Base-by-base conservation (phyloP, 2,329 filamentous ascomycete genomes). In the Drechmeria coniospora region DNA sequence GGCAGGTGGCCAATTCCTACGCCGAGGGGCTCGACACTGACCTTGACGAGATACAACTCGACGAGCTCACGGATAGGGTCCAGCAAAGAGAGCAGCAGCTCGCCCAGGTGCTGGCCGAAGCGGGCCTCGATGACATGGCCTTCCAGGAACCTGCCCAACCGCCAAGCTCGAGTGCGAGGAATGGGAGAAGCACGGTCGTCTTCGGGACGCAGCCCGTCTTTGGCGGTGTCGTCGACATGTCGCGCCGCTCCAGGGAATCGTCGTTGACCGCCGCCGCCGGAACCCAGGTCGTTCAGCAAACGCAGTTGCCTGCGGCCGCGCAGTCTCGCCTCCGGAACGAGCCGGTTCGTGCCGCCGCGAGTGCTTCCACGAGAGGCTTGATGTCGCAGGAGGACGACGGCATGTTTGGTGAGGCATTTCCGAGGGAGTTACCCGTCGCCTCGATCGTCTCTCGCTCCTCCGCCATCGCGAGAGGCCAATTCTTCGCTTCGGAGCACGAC, bases 281-380 rank as follows among this genome's bases (percentile, higher is more conserved):
- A 9, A 58, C 61, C 1, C 60, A 71, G 34, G 52, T 68, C 12
- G 56, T 69, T 13, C 54, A 59, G 13, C 65, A 69, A 38, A 69
- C 65, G 1, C 65, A 68, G 30, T 38, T 62, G 14, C 49, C 54
- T 8, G 35, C 37, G 18, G 30, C 29, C n/a, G 40, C 42, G 5
- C 39, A 41, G 13, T 34, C 35, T 10, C 40, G 36, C 22, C 28
- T 33, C 6, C 37, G 45, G 38, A 45, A 42, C 15, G 33, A 38
- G 13, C 31, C 41, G 14, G 36, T 33, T 6, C 33, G 34, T n/a
- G 28, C 31, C 16, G 32, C 38, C n/a, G 36, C 33, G 21, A 21
- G 35, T 11, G 32, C 38, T 3, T 30, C 36, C 24, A 37, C 31
- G 16, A 41, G 34, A 22, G 43, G 39, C 11, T 27, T 45, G 11